These are phyloP conservation scores for Calonectria honghensis DNA, from an alignment of 2,329 filamentous ascomycete species.

Conservation along the genomic window DNA sequence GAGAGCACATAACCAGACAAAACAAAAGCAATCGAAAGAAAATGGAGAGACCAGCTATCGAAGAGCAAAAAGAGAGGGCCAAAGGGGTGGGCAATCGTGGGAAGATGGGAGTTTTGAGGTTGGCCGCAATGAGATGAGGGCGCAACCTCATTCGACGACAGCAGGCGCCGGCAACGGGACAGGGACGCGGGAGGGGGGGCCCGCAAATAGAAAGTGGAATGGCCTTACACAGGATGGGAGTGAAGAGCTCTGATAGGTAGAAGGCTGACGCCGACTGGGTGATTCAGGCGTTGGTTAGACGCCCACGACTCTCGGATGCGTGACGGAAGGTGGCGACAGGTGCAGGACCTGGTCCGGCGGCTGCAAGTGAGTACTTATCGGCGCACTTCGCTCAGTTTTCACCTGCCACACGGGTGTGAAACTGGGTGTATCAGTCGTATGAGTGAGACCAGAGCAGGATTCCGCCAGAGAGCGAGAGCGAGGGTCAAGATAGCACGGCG, in stretches of 20 bases:
- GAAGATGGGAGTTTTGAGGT: conserved; percentile 72
- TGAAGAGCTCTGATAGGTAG: conserved; percentile 56
- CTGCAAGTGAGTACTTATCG: conserved; percentile 41
- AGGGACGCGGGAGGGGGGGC: conserved; percentile 50
- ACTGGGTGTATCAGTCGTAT: not conserved
- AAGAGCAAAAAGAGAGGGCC: conserved; percentile 63
- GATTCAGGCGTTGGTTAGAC: conserved; percentile 53
- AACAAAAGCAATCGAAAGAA: conserved; percentile 62
- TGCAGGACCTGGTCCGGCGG: conserved; percentile 44
- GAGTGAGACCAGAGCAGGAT: conserved; percentile 11
- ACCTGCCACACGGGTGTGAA: not conserved
- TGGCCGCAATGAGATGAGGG: conserved; percentile 54
- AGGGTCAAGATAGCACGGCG: not conserved
- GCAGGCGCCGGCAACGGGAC: conserved; percentile 62
- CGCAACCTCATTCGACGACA: conserved; percentile 57
- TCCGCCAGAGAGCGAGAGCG: not conserved
- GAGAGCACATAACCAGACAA: conserved; percentile 47
- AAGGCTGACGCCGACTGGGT: conserved; percentile 48
- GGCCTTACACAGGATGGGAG: conserved; percentile 53
- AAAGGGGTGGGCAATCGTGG: conserved; percentile 61
- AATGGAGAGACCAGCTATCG: conserved; percentile 75
- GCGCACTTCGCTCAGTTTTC: conserved; percentile 18
- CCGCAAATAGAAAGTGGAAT: conserved; percentile 53
- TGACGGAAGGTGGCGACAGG: conserved; percentile 34
- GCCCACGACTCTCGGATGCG: conserved; percentile 49